A percentile compares a stretch with the other conserved stretches of the same genome.
phyloP scores from a whole-genome alignment of 129 eudicot species.

The Chrysanthemum makinoi region DNA sequence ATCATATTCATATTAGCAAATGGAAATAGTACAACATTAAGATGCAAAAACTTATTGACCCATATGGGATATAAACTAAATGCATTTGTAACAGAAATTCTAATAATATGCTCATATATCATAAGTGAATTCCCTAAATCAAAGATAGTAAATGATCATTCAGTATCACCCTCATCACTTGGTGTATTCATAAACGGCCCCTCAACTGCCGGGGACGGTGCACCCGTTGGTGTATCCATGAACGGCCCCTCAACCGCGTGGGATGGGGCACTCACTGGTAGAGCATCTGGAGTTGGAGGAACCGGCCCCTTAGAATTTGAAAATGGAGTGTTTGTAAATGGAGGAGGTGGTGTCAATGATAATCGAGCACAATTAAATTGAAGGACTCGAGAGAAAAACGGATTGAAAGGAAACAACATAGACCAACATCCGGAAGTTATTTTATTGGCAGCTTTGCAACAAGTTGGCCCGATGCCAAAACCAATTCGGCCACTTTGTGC shows the following conservation, averaged over 20 bases:
- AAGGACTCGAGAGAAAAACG: conserved; percentile 15
- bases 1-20: not conserved
- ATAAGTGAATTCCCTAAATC: not conserved
- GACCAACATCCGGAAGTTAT: conserved; percentile 27
- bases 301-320: not conserved
- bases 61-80: not conserved
- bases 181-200: conserved; percentile 12
- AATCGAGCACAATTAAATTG: conserved; percentile 14
- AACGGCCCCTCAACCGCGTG: not conserved
- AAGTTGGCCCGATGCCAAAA: conserved; percentile 1
- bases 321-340: not conserved
- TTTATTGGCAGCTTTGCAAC: conserved; percentile 30
- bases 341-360: not conserved
- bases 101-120: not conserved
- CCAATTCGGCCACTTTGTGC: not conserved
- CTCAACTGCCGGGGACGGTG: not conserved
- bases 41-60: not conserved
- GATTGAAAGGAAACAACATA: conserved; percentile 21
- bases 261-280: not conserved
- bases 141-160: not conserved
- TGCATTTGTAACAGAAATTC: not conserved
- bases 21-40: not conserved
- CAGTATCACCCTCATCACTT: conserved; percentile 2
- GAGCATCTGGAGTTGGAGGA: conserved; percentile 4
- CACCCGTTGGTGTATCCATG: not conserved